Conservation (phyloP, 108 stramenopile species). For the Schizochytrium sp. region DNA sequence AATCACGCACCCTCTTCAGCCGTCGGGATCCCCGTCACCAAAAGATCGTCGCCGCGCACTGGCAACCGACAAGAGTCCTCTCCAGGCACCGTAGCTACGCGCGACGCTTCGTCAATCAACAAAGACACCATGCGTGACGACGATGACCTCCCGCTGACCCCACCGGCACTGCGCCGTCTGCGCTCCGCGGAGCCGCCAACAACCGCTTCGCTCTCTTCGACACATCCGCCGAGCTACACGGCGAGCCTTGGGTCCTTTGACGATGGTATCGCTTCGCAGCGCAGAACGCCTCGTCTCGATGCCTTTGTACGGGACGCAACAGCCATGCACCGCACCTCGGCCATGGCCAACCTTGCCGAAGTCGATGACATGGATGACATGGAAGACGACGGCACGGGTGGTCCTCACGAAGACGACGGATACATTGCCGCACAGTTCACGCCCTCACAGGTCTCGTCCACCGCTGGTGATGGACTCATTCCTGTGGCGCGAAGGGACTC, state of each 20-base stretch:
- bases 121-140: too few relatives aligned
- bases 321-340: background rate
- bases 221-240: background rate
- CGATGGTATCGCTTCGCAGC: background rate
- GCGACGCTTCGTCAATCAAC: too few relatives aligned
- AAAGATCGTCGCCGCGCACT: too few relatives aligned
- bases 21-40: too few relatives aligned
- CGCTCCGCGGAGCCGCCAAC: background rate
- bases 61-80: too few relatives aligned
- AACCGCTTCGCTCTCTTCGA: background rate
- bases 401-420: background rate
- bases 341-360: background rate
- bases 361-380: background rate
- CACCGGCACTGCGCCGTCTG: too few relatives aligned
- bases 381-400: background rate
- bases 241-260: background rate
- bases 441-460: too few relatives aligned
- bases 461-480: too few relatives aligned
- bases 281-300: background rate
- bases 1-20: too few relatives aligned
- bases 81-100: too few relatives aligned
- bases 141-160: too few relatives aligned
- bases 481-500: background rate
- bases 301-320: background rate
- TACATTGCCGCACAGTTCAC: too few relatives aligned